phyloP scores from a whole-genome alignment of 768 basidiomycete genomes.

The Cystobasidium onofrii region DNA sequence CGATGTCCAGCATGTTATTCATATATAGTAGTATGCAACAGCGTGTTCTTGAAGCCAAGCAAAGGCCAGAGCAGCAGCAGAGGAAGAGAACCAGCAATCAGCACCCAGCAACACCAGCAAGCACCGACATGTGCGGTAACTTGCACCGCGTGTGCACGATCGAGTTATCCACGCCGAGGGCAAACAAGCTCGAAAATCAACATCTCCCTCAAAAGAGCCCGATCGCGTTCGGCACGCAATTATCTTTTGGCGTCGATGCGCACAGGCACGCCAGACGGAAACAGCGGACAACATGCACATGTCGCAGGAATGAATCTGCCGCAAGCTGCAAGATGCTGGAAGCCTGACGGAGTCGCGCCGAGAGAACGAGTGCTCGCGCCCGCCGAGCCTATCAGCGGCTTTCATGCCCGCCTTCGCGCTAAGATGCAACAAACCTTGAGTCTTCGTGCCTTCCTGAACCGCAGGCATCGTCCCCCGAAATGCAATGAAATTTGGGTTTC shows the following conservation, averaged over 20 bases:
- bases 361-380: not conserved
- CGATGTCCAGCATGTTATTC: too few relatives aligned
- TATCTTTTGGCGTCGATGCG: too few relatives aligned
- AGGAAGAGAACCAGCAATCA: not conserved
- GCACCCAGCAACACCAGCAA: too few relatives aligned
- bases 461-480: not conserved
- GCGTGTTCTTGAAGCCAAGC: too few relatives aligned
- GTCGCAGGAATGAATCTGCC: too few relatives aligned
- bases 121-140: too few relatives aligned
- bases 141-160: not conserved
- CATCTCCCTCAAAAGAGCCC: not conserved
- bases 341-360: not conserved
- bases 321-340: too few relatives aligned
- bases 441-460: conserved; percentile 14
- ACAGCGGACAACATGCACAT: not conserved
- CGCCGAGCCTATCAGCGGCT: not conserved
- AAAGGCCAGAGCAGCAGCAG: not conserved
- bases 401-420: not conserved
- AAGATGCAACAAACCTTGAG: not conserved
- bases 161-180: not conserved
- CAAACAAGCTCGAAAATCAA: not conserved
- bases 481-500: not conserved
- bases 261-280: not conserved
- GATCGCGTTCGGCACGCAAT: not conserved
- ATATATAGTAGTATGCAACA: too few relatives aligned